Base-by-base conservation (phyloP, 345 rosid genomes). In the Erodium maritimum region DNA sequence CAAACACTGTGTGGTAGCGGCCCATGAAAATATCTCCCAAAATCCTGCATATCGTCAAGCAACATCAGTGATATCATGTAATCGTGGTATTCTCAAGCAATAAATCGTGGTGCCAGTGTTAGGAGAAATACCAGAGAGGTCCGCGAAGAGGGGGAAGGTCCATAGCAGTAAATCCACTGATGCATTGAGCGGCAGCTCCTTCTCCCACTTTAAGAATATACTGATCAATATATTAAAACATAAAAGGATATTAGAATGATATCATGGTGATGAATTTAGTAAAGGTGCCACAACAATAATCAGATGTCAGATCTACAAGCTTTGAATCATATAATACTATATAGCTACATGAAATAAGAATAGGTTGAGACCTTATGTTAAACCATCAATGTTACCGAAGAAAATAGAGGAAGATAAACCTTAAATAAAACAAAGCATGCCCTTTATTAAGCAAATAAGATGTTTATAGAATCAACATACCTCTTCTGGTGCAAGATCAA, bases 11-110 rank as follows among this genome's bases (percentile, higher is more conserved):
- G 71, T 85, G 88, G 67, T 73, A 84, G 24, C 72, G 81, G 21
- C 97, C 95, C 97, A 88, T 85, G 79, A 91, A 88, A 53, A 88
- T 75, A 76, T 91, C 91, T 51, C 97, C 97, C 79, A 88, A 50
- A 58, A 91, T 91, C 97, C 97, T 87, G 17, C 37, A 14, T 48
- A 6, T 14, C 18, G 11, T 34, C 52, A 34, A 58, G 6, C n/a
- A 19, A 42, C 55, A 20, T 20, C 10, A 23, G 24, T 33, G 46
- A 23, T 23, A 18, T 50, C 4, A 56, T 16, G 17, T 19, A 23
- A 18, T 5, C 21, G 19, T 37, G 23, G 21, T 13, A 34, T 19
- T 50, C 42, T 14, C 6, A 16, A 42, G 6, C 5, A 29, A 29
- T 42, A 10, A 11, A 42, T 42, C 48, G 12, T 42, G 48, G 14